phyloP scores from a whole-genome alignment of 345 rosid species.

The Eucalyptus microcorys region DNA sequence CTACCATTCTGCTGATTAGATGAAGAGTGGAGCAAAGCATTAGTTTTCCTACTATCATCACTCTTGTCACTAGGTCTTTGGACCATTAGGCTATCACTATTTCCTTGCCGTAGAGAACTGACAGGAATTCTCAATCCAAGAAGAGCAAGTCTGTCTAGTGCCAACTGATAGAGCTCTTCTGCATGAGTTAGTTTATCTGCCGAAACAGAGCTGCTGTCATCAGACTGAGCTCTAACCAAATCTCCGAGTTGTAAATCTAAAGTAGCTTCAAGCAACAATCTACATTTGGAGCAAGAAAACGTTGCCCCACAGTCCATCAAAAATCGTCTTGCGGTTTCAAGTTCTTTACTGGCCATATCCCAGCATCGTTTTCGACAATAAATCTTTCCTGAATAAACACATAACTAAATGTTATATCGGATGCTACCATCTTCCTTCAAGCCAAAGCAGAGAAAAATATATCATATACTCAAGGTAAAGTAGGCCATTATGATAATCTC shows the following conservation, averaged over 20 bases:
- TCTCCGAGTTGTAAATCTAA: constrained; percentile 67
- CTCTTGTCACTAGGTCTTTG: background rate
- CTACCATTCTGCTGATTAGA: background rate
- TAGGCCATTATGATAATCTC: background rate
- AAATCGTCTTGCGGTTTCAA: constrained; percentile 43
- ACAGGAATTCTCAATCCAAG: constrained; percentile 46
- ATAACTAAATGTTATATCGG: background rate
- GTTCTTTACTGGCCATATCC: constrained; percentile 64
- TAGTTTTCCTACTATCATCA: background rate
- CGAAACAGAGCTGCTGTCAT: constrained; percentile 5
- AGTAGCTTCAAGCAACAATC: constrained; percentile 46
- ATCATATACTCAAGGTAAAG: background rate
- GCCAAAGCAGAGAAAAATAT: background rate
- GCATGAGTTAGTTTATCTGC: constrained; percentile 36
- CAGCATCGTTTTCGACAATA: constrained; percentile 49
- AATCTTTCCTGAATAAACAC: constrained; percentile 37
- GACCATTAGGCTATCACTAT: background rate
- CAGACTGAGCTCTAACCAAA: constrained; percentile 29
- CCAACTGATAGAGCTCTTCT: constrained; percentile 44
- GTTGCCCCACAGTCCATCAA: constrained; percentile 10
- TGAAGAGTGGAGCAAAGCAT: background rate
- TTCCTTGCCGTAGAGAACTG: constrained; percentile 21
- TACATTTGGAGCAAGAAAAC: constrained; percentile 58
- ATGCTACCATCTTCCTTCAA: background rate
- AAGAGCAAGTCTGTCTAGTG: constrained; percentile 48